These are phyloP conservation scores for Kickxella alabastrina DNA, from an alignment of 192 early-diverging fungal species.

Conservation along the genomic window DNA sequence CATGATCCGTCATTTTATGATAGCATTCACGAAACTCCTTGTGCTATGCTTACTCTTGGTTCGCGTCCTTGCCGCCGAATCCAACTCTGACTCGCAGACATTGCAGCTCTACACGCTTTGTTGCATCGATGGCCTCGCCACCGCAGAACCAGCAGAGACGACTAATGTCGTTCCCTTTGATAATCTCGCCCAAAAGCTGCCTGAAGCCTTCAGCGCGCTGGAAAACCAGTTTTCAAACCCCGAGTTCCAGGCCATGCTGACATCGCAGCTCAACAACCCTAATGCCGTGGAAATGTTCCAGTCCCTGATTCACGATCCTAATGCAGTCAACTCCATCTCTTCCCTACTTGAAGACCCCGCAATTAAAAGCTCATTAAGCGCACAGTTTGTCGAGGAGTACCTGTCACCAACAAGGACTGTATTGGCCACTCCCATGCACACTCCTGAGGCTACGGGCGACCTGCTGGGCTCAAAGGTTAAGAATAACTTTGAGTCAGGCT, in stretches of 20 bases:
- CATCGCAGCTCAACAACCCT: constrained; percentile 47
- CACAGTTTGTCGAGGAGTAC: constrained; percentile 45
- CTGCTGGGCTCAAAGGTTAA: constrained; percentile 11
- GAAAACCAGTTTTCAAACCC: constrained; percentile 38
- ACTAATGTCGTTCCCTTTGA: constrained; percentile 37
- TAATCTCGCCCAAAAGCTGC: constrained; percentile 43
- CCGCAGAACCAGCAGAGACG: not conserved
- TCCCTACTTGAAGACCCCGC: constrained; percentile 36
- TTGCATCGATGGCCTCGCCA: too few species aligned
- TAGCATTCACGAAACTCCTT: too few species aligned
- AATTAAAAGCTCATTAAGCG: constrained; percentile 44
- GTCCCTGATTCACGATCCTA: constrained; percentile 44
- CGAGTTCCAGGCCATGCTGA: constrained; percentile 37
- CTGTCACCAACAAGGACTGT: constrained; percentile 8
- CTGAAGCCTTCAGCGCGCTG: constrained; percentile 42
- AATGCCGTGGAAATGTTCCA: constrained; percentile 50
- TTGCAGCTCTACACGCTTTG: too few species aligned
- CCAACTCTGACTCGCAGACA: too few species aligned
- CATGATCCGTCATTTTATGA: too few species aligned
- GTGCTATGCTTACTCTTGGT: too few species aligned
- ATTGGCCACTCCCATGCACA: not conserved
- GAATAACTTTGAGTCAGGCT: constrained; percentile 17
- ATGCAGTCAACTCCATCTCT: constrained; percentile 41
- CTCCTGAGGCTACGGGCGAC: constrained; percentile 16
- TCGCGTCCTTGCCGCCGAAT: too few species aligned